These are phyloP conservation scores for Neonothopanus nambi DNA, from an alignment of 1,284 basidiomycete genomes.

Conservation along the genomic window DNA sequence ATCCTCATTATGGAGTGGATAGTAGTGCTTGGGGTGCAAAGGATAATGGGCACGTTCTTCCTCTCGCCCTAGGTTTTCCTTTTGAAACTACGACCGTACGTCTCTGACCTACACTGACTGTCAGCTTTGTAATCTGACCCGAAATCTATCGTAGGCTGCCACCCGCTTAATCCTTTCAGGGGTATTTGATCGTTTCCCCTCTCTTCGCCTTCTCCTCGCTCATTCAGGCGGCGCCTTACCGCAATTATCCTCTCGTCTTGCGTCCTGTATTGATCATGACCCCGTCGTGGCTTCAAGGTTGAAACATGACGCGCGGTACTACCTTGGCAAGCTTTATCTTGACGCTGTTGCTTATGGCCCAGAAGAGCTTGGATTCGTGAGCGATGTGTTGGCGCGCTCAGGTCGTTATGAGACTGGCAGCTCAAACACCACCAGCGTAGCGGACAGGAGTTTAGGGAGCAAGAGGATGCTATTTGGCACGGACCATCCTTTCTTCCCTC, in stretches of 20 bases:
- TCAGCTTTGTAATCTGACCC: background rate
- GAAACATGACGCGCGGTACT: conserved; percentile 80
- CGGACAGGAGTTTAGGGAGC: conserved; percentile 46
- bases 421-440: conserved; percentile 29
- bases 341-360: conserved; percentile 85
- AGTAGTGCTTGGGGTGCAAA: conserved; percentile 66
- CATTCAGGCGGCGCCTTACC: conserved; percentile 85
- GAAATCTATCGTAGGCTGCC: conserved; percentile 52
- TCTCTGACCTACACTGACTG: conserved; percentile 1
- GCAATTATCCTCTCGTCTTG: conserved; percentile 77
- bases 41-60: conserved; percentile 83
- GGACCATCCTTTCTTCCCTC: conserved; percentile 90
- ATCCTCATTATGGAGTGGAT: conserved; percentile 82
- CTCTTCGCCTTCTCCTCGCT: conserved; percentile 74
- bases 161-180: conserved; percentile 82
- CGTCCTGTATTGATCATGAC: conserved; percentile 83
- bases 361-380: conserved; percentile 79
- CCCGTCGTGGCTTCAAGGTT: conserved; percentile 73
- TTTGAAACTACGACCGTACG: conserved; percentile 85
- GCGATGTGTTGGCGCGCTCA: conserved; percentile 66
- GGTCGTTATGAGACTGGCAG: conserved; percentile 44
- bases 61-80: conserved; percentile 84
- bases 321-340: conserved; percentile 76
- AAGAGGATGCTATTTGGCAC: conserved; percentile 79
- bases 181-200: conserved; percentile 75